phyloP scores from a whole-genome alignment of 306 rosid genomes.

The Pterocarpus santalinus region DNA sequence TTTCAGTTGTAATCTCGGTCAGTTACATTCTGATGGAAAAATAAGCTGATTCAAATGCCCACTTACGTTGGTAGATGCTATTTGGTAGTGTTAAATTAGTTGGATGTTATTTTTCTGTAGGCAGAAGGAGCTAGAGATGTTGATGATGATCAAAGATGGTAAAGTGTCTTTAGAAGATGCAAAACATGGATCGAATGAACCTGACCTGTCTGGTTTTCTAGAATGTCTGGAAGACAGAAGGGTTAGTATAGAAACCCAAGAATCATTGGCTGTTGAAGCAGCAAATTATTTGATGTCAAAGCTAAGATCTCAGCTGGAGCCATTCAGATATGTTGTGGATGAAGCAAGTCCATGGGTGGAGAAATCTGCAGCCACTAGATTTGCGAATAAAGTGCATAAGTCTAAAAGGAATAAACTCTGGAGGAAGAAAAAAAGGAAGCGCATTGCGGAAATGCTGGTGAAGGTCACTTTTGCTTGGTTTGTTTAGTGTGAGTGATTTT shows the following conservation, averaged over 20 bases:
- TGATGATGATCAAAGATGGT: slow-evolving; percentile 61
- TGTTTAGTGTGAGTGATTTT: background rate
- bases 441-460: slow-evolving; percentile 61
- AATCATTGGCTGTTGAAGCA: slow-evolving; percentile 66
- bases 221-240: slow-evolving; percentile 59
- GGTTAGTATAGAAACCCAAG: slow-evolving; percentile 68
- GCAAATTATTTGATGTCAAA: slow-evolving; percentile 68
- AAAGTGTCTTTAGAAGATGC: slow-evolving; percentile 53
- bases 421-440: slow-evolving; percentile 83
- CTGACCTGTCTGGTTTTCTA: slow-evolving; percentile 43
- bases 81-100: slow-evolving; percentile 33
- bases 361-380: slow-evolving; percentile 64
- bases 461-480: slow-evolving; percentile 62
- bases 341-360: slow-evolving; percentile 87
- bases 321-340: slow-evolving; percentile 60
- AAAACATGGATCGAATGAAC: slow-evolving; percentile 44
- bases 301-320: slow-evolving; percentile 70
- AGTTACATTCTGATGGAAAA: background rate
- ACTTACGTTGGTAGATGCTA: background rate
- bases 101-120: slow-evolving; percentile 49
- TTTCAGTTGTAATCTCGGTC: slow-evolving; percentile 1
- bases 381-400: slow-evolving; percentile 63
- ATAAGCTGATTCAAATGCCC: background rate
- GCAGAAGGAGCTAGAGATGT: slow-evolving; percentile 79
- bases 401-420: slow-evolving; percentile 72